These are phyloP conservation scores for Boletus reticuloceps DNA, from an alignment of 768 basidiomycete species.

Conservation along the genomic window DNA sequence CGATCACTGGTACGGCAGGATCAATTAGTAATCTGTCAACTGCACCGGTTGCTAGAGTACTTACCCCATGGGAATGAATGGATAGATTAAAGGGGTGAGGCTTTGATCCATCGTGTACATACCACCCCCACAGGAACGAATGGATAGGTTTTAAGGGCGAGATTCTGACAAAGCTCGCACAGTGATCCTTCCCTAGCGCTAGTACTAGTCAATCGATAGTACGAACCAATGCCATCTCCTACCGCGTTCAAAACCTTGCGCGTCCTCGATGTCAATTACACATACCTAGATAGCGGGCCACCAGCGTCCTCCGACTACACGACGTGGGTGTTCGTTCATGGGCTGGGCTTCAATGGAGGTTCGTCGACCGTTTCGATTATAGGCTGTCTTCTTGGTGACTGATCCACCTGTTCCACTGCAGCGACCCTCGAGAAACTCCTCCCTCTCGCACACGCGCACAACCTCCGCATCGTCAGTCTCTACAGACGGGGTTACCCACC, in stretches of 20 bases:
- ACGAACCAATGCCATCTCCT: background rate
- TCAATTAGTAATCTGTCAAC: no score
- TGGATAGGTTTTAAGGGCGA: no score
- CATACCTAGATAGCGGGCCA: constrained; percentile 20
- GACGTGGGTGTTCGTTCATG: constrained; percentile 22
- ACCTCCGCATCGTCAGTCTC: constrained; percentile 24
- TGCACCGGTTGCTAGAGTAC: no score
- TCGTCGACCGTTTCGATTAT: background rate
- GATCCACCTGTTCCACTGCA: background rate
- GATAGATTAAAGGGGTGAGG: no score
- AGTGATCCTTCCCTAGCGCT: no score
- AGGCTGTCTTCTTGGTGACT: background rate
- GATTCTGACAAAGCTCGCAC: no score
- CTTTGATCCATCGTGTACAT: no score
- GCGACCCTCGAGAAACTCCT: constrained; percentile 19
- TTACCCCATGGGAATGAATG: no score
- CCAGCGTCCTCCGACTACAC: constrained; percentile 16
- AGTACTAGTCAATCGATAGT: background rate
- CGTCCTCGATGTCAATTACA: constrained; percentile 14
- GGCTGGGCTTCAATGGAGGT: constrained; percentile 23
- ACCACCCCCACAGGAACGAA: no score
- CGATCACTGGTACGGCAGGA: no score
- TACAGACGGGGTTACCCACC: constrained; percentile 28
- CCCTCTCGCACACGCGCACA: constrained; percentile 19
- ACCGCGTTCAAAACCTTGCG: constrained; percentile 6